Percentiles rank a stretch among this genome's conserved stretches.
Conservation (phyloP, 208 protist species). For the Leishmania arabica region DNA sequence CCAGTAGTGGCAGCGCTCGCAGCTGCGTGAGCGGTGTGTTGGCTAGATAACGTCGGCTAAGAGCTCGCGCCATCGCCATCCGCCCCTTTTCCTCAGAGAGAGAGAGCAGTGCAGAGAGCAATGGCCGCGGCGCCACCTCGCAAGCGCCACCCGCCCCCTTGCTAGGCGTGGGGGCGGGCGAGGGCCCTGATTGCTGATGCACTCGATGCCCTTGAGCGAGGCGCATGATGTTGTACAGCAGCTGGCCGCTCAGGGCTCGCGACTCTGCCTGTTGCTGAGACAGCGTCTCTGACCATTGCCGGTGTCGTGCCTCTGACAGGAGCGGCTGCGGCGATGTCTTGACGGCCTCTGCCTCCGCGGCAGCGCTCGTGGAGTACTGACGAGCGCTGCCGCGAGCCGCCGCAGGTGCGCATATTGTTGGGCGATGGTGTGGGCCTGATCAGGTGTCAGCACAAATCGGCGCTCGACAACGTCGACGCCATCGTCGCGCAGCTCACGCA, state of each 20-base stretch:
- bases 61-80: not conserved
- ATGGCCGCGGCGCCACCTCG: not conserved
- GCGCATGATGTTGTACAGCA: constrained; percentile 19
- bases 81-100: not conserved
- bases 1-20: not conserved
- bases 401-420: constrained; percentile 53
- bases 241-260: constrained; percentile 7
- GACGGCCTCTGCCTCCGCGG: not conserved
- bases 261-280: not conserved
- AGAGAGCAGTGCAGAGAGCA: not conserved
- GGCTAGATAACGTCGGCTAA: not conserved
- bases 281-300: not conserved
- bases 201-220: constrained; percentile 21
- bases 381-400: not conserved
- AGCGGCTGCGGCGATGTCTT: constrained; percentile 6
- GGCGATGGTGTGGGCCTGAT: constrained; percentile 52
- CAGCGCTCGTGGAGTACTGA: not conserved
- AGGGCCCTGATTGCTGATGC: not conserved
- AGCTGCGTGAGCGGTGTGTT: not conserved
- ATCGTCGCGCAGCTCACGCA: constrained; percentile 50
- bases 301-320: not conserved
- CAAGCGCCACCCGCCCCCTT: not conserved
- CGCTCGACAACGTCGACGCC: constrained; percentile 62
- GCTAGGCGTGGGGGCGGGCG: not conserved
- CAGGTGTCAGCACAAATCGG: constrained; percentile 48